phyloP scores from a whole-genome alignment of 805 yeast species.

The Teunomyces barrocoloradensis region DNA sequence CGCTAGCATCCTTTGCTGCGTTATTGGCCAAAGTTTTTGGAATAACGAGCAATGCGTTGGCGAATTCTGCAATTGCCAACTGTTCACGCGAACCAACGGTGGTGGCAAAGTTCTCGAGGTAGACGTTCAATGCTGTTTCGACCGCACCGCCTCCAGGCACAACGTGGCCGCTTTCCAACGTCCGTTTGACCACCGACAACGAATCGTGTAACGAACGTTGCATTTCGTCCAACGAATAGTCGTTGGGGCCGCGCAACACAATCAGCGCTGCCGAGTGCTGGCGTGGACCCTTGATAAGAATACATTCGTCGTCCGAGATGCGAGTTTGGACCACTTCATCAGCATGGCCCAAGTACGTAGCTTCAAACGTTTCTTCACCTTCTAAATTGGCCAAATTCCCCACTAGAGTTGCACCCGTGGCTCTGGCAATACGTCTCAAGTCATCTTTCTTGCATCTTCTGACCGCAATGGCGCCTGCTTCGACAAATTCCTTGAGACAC shows the following conservation, averaged over 20 bases:
- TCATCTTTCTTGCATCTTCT: slow-evolving; percentile 98
- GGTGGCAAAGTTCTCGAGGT: slow-evolving; percentile 94
- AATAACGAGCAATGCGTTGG: slow-evolving; percentile 80
- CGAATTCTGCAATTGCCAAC: slow-evolving; percentile 96
- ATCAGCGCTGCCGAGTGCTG: slow-evolving; percentile 91
- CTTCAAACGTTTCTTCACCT: slow-evolving; percentile 90
- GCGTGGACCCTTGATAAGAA: slow-evolving; percentile 82
- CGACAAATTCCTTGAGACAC: slow-evolving; percentile 87
- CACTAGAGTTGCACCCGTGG: slow-evolving; percentile 93
- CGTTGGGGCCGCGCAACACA: slow-evolving; percentile 92
- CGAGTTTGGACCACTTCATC: slow-evolving; percentile 87
- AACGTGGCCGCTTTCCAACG: slow-evolving; percentile 88
- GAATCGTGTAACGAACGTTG: slow-evolving; percentile 96
- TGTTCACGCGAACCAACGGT: slow-evolving; percentile 97
- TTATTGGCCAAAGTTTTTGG: slow-evolving; percentile 97
- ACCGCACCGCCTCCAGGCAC: slow-evolving; percentile 99
- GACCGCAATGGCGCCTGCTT: slow-evolving; percentile 90
- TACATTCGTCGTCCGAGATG: slow-evolving; percentile 96
- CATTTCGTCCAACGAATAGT: slow-evolving; percentile 96
- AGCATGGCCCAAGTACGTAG: slow-evolving; percentile 82
- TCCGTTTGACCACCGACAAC: slow-evolving; percentile 89
- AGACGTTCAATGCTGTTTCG: slow-evolving; percentile 91
- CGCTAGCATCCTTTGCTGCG: slow-evolving; percentile 97
- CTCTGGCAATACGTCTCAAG: slow-evolving; percentile 92
- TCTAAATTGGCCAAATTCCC: slow-evolving; percentile 88